phyloP scores from a whole-genome alignment of 345 rosid species.

The Eucalyptus marginata region DNA sequence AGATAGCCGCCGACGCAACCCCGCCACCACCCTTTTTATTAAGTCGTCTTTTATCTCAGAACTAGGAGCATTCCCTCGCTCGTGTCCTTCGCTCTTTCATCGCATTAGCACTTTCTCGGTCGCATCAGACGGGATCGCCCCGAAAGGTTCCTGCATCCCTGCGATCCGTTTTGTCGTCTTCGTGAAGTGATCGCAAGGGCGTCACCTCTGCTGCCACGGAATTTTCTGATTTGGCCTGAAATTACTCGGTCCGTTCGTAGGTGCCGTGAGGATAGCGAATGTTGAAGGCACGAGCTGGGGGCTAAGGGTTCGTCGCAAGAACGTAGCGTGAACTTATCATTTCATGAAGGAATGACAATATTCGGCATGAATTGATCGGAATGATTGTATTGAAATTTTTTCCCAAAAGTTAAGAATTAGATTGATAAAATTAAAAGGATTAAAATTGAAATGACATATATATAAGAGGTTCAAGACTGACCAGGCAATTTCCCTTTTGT shows the following conservation, averaged over 20 bases:
- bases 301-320: neutral
- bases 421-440: accelerated
- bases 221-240: neutral
- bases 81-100: neutral
- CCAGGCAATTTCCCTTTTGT: accelerated
- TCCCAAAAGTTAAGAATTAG: accelerated
- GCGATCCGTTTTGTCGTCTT: neutral
- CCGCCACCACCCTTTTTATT: neutral
- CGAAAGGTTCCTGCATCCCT: neutral
- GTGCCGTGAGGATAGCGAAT: neutral
- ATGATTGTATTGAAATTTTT: accelerated
- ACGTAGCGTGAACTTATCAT: neutral
- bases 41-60: neutral
- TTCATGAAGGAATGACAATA: accelerated
- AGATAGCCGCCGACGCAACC: neutral
- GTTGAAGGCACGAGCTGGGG: neutral
- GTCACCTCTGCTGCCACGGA: neutral
- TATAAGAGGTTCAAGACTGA: accelerated
- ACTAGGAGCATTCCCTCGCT: neutral
- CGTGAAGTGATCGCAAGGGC: neutral
- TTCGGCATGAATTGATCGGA: accelerated
- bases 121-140: neutral
- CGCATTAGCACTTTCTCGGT: neutral
- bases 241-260: neutral
- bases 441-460: neutral